These are phyloP conservation scores for Erythrophleum ivorense DNA, from an alignment of 331 rosid species.

Conservation along the genomic window DNA sequence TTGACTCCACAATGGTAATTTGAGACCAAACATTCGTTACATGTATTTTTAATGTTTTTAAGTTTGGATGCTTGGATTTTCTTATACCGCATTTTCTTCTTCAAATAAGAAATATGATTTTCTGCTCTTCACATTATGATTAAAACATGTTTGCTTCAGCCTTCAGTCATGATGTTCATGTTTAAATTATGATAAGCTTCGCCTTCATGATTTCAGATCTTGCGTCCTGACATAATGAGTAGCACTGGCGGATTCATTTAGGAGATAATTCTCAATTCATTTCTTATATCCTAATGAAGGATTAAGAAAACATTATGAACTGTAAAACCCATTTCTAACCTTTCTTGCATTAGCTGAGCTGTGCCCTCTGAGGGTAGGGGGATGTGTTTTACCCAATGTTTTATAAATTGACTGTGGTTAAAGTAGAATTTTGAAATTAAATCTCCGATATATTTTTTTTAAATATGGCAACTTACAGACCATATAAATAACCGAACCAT, in stretches of 20 bases:
- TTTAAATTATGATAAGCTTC: conserved; percentile 5
- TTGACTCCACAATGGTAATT: conserved; percentile 74
- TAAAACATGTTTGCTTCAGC: conserved; percentile 15
- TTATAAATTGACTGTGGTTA: neutral
- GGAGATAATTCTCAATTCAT: neutral
- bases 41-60: conserved; percentile 3
- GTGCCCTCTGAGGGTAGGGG: too few relatives aligned
- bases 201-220: conserved; percentile 10
- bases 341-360: too few relatives aligned
- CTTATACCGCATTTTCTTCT: neutral
- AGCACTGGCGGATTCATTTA: neutral
- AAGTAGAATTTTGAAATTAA: neutral
- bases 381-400: too few relatives aligned
- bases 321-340: too few relatives aligned
- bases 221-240: neutral
- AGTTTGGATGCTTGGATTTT: conserved; percentile 23
- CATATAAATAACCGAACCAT: neutral
- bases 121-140: neutral
- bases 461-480: neutral
- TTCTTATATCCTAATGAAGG: neutral
- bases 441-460: neutral
- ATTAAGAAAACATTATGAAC: neutral
- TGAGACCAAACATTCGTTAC: conserved; percentile 22
- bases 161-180: neutral
- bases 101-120: conserved; percentile 29